Percentiles rank a stretch among this genome's conserved stretches.
Evolutionary conservation across 805 yeast species (phyloP).

Genomic region (Maudiozyma barnettii): DNA sequence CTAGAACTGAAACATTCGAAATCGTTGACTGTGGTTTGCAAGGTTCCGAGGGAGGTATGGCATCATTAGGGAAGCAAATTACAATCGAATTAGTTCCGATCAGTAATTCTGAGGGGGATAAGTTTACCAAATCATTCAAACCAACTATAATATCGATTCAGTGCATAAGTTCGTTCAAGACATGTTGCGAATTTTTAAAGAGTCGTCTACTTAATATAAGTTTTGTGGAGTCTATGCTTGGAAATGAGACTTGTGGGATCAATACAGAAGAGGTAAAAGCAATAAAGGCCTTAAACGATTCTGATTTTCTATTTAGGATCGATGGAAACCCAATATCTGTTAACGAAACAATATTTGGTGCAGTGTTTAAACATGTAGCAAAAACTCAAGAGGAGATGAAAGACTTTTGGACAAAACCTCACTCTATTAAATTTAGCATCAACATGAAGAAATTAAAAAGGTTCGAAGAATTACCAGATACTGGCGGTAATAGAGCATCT

Average conservation of each 20-base stretch:
- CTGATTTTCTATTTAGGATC: constrained; percentile 47
- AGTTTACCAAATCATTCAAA: constrained; percentile 18
- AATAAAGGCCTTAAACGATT: constrained; percentile 11
- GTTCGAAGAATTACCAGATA: constrained; percentile 13
- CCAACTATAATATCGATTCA: constrained; percentile 36
- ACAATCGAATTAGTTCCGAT: constrained; percentile 44
- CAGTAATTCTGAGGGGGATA: constrained; percentile 24
- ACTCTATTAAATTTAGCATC: constrained; percentile 38
- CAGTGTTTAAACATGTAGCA: constrained; percentile 44
- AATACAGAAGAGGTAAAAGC: not conserved
- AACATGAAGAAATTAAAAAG: constrained; percentile 2
- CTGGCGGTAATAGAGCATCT: not conserved
- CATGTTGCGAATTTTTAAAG: constrained; percentile 37
- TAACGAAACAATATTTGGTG: constrained; percentile 70
- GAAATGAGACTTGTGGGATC: not conserved
- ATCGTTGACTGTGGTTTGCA: constrained; percentile 37
- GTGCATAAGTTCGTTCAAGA: constrained; percentile 42
- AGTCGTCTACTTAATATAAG: constrained; percentile 28
- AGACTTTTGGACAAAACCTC: constrained; percentile 50
- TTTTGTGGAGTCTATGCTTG: constrained; percentile 13
- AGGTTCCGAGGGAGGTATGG: constrained; percentile 37
- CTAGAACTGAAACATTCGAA: constrained; percentile 65
- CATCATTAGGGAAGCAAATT: constrained; percentile 63
- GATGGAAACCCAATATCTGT: constrained; percentile 50
- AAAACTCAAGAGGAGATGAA: constrained; percentile 35